These are phyloP conservation scores for Solanum sitiens DNA, from an alignment of 257 asterid genomes.

Conservation along the genomic window DNA sequence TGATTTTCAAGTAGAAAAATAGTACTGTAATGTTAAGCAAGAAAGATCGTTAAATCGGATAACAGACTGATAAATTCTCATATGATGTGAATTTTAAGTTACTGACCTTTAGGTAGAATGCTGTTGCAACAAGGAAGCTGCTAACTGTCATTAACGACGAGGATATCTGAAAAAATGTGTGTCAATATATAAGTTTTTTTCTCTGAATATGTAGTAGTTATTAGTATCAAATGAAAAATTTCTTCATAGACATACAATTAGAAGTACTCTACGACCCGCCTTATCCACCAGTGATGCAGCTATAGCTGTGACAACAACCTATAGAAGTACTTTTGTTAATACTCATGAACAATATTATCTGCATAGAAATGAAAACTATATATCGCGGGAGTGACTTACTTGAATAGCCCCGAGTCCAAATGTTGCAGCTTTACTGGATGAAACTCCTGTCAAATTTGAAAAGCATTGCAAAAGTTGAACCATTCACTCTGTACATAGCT, in stretches of 20 bases:
- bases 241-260: conserved; percentile 32
- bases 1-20: conserved; percentile 19
- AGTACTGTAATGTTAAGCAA: background rate
- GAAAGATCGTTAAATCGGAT: background rate
- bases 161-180: conserved; percentile 38
- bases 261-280: conserved; percentile 81
- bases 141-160: conserved; percentile 44
- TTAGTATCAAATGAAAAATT: background rate
- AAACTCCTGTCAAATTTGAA: conserved; percentile 34
- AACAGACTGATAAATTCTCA: background rate
- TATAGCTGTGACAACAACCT: conserved; percentile 68
- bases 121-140: conserved; percentile 54
- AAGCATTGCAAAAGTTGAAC: background rate
- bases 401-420: conserved; percentile 67
- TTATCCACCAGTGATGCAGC: conserved; percentile 54
- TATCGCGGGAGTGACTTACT: conserved; percentile 19
- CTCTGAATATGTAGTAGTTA: background rate
- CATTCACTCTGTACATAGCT: background rate
- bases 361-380: background rate
- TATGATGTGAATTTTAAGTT: background rate
- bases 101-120: conserved; percentile 54
- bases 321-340: background rate
- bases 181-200: background rate
- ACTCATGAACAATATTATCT: background rate
- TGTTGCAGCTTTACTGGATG: conserved; percentile 71